Conservation (phyloP, 2,329 filamentous ascomycete genomes). For the Sporothrix euskadiensis region DNA sequence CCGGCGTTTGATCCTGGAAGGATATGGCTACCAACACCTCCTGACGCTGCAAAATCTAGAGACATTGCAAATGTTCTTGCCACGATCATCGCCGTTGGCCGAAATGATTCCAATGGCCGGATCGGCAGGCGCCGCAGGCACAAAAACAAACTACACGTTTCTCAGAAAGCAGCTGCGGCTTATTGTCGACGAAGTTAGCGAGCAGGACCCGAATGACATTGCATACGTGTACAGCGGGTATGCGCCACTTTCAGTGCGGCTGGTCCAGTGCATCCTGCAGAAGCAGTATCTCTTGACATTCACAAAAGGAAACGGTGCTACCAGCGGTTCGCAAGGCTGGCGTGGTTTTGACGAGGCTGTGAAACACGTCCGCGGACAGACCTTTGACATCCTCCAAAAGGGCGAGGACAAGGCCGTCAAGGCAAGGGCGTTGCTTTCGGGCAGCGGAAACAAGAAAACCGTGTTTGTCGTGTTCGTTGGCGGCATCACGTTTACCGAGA, state of each 20-base stretch:
- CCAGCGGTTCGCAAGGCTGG: slow-evolving; percentile 73
- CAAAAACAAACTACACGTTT: slow-evolving; percentile 86
- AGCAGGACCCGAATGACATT: slow-evolving; percentile 89
- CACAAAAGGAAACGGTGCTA: slow-evolving; percentile 55
- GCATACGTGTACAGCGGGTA: slow-evolving; percentile 99
- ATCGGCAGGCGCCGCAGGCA: slow-evolving; percentile 54
- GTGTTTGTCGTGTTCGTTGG: slow-evolving; percentile 96
- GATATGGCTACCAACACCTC: slow-evolving; percentile 92
- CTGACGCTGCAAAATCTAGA: slow-evolving; percentile 86
- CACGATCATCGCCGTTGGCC: slow-evolving; percentile 74
- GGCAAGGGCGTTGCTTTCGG: slow-evolving; percentile 78
- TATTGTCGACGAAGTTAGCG: slow-evolving; percentile 95
- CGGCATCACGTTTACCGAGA: slow-evolving; percentile 95
- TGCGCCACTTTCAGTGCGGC: slow-evolving; percentile 83
- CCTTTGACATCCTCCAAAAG: slow-evolving; percentile 89
- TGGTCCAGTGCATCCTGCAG: slow-evolving; percentile 90
- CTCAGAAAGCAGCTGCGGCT: slow-evolving; percentile 82
- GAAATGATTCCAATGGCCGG: slow-evolving; percentile 76
- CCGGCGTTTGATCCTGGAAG: slow-evolving; percentile 82
- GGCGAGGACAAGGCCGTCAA: slow-evolving; percentile 91
- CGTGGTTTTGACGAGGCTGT: slow-evolving; percentile 90
- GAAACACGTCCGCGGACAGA: slow-evolving; percentile 82
- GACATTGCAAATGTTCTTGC: slow-evolving; percentile 81
- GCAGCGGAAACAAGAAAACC: slow-evolving; percentile 73
- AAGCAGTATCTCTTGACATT: slow-evolving; percentile 79